phyloP scores from a whole-genome alignment of 192 early-diverging fungal genomes.

The Backusella tarrabulga region DNA sequence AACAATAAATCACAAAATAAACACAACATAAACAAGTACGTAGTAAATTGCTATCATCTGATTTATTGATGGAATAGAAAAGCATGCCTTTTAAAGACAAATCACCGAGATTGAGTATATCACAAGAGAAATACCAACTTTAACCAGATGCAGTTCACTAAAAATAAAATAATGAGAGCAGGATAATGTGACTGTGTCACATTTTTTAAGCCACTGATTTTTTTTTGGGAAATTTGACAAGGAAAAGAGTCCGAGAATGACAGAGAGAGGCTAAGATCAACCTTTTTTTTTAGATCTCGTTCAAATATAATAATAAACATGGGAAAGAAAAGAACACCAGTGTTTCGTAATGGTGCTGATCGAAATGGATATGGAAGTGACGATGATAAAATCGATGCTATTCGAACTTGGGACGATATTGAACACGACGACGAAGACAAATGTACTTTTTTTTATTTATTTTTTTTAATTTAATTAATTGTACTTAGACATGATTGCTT shows the following conservation, averaged over 20 bases:
- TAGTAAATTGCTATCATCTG: not conserved
- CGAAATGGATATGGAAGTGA: not conserved
- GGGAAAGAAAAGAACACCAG: slow-evolving; percentile 28
- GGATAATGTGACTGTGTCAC: not conserved
- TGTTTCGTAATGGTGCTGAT: slow-evolving; percentile 23
- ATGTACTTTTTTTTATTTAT: slow-evolving; percentile 38
- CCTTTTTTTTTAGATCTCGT: not conserved
- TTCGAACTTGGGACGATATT: slow-evolving; percentile 69
- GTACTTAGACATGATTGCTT: not conserved
- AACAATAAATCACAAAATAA: not conserved
- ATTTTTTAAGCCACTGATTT: slow-evolving; percentile 5
- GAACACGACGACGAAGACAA: slow-evolving; percentile 77
- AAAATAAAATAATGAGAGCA: not conserved
- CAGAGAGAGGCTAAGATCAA: not conserved
- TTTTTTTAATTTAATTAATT: not conserved
- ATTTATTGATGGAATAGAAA: not conserved
- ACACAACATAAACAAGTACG: not conserved
- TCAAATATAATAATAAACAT: slow-evolving; percentile 4
- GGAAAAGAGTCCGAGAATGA: not conserved
- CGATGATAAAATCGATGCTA: slow-evolving; percentile 58
- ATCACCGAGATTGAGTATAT: not conserved
- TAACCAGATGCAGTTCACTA: not conserved
- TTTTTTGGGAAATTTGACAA: not conserved
- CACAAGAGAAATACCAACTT: not conserved
- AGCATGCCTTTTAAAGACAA: not conserved